Evolutionary conservation across 108 stramenopile species (phyloP).

Genomic region (Fistulifera solaris): DNA sequence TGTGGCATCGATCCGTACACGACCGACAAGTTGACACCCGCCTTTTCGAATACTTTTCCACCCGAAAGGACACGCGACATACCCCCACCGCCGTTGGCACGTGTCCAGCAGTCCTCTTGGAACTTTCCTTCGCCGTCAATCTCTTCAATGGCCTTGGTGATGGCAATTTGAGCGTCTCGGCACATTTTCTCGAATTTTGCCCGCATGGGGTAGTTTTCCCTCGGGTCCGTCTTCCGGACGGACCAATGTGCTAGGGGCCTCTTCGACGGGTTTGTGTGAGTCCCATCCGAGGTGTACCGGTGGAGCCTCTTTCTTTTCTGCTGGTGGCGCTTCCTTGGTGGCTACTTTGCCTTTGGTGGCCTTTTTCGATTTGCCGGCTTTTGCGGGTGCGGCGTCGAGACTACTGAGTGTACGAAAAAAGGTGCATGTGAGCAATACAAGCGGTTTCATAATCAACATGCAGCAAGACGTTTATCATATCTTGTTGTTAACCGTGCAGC

Average conservation of each 20-base stretch:
- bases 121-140: slow-evolving; percentile 83
- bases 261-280: slow-evolving; percentile 65
- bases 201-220: slow-evolving; percentile 91
- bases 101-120: slow-evolving; percentile 84
- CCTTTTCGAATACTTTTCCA: slow-evolving; percentile 95
- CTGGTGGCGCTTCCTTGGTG: slow-evolving; percentile 20
- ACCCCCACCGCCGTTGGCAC: slow-evolving; percentile 91
- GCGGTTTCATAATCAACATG: too few relatives aligned
- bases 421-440: too few relatives aligned
- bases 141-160: slow-evolving; percentile 77
- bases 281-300: slow-evolving; percentile 88
- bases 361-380: too few relatives aligned
- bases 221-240: slow-evolving; percentile 85
- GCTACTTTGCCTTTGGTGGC: not conserved
- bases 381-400: too few relatives aligned
- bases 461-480: too few relatives aligned
- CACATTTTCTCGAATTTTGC: slow-evolving; percentile 81
- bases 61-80: slow-evolving; percentile 81
- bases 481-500: too few relatives aligned
- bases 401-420: too few relatives aligned
- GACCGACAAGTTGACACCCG: slow-evolving; percentile 90
- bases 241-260: slow-evolving; percentile 51
- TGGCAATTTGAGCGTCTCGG: slow-evolving; percentile 82
- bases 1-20: slow-evolving; percentile 89
- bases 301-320: slow-evolving; percentile 49